Evolutionary conservation across 805 yeast genomes (phyloP).

Genomic region (Peterozyma toletana): DNA sequence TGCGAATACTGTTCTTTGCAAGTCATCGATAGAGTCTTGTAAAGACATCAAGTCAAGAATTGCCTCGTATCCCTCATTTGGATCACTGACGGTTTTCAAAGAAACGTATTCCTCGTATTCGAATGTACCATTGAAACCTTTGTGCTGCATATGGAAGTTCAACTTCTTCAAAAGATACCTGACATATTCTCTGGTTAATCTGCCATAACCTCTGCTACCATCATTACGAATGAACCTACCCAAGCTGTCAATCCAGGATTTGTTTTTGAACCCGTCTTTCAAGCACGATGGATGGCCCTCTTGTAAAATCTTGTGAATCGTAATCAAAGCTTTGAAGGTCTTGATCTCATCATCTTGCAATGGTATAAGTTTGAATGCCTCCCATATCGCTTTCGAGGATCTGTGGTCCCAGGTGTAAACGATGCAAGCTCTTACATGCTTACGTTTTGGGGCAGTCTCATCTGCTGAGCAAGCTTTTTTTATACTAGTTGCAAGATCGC

Average conservation of each 20-base stretch:
- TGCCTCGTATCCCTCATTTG: slow-evolving; percentile 92
- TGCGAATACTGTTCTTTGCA: slow-evolving; percentile 71
- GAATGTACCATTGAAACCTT: slow-evolving; percentile 90
- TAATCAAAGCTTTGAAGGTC: slow-evolving; percentile 76
- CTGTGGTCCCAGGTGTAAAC: slow-evolving; percentile 96
- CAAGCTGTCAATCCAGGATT: slow-evolving; percentile 71
- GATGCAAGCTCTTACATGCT: slow-evolving; percentile 92
- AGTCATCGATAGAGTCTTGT: slow-evolving; percentile 77
- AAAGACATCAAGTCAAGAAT: slow-evolving; percentile 77
- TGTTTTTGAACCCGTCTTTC: slow-evolving; percentile 71
- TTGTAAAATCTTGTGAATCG: slow-evolving; percentile 88
- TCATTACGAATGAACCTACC: slow-evolving; percentile 39
- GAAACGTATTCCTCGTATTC: slow-evolving; percentile 95
- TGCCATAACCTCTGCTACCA: slow-evolving; percentile 53
- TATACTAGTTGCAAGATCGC: slow-evolving; percentile 36
- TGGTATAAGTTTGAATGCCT: slow-evolving; percentile 71
- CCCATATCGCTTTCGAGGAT: slow-evolving; percentile 79
- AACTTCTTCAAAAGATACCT: slow-evolving; percentile 64
- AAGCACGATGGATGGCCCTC: slow-evolving; percentile 92
- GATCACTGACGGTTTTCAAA: slow-evolving; percentile 79
- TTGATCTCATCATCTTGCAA: slow-evolving; percentile 77
- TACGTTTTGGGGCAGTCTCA: slow-evolving; percentile 90
- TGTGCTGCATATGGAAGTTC: slow-evolving; percentile 75
- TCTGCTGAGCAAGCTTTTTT: slow-evolving; percentile 83
- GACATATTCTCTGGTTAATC: slow-evolving; percentile 72